A percentile compares a stretch with the other conserved stretches of the same genome.
phyloP scores from a whole-genome alignment of 2,329 filamentous ascomycete species.

The Penicillium sp. region DNA sequence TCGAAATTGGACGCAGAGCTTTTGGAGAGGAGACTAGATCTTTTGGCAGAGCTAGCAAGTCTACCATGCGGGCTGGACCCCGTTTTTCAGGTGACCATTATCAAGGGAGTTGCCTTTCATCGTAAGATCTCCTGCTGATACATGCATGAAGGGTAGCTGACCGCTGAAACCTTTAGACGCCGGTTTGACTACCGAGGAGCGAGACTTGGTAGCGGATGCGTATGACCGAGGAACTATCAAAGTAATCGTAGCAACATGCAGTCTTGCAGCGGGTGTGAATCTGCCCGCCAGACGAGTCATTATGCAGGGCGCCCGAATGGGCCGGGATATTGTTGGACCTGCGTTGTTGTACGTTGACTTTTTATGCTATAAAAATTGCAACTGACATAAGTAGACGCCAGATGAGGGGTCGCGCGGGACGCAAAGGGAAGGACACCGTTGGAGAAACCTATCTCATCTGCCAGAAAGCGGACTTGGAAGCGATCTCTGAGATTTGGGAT shows the following conservation, averaged over 20 bases:
- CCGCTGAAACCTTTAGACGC: conserved; percentile 35
- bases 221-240: conserved; percentile 66
- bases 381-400: conserved; percentile 52
- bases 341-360: conserved; percentile 59
- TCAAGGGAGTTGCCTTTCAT: conserved; percentile 69
- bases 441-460: conserved; percentile 77
- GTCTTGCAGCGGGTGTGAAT: conserved; percentile 79
- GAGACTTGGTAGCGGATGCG: conserved; percentile 65
- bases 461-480: conserved; percentile 63
- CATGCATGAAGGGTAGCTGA: background rate
- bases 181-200: conserved; percentile 67
- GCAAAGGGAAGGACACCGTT: conserved; percentile 73
- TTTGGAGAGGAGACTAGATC: conserved; percentile 58
- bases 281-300: conserved; percentile 69
- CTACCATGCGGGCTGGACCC: conserved; percentile 64
- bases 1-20: conserved; percentile 45
- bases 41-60: conserved; percentile 63
- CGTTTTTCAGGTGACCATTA: conserved; percentile 60
- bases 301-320: conserved; percentile 71
- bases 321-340: conserved; percentile 69
- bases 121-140: conserved; percentile 43
- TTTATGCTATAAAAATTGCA: background rate
- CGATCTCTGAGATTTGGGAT: conserved; percentile 66
- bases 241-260: conserved; percentile 72
- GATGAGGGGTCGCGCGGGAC: conserved; percentile 73